phyloP scores from a whole-genome alignment of 257 asterid genomes.

The Solanum verrucosum region DNA sequence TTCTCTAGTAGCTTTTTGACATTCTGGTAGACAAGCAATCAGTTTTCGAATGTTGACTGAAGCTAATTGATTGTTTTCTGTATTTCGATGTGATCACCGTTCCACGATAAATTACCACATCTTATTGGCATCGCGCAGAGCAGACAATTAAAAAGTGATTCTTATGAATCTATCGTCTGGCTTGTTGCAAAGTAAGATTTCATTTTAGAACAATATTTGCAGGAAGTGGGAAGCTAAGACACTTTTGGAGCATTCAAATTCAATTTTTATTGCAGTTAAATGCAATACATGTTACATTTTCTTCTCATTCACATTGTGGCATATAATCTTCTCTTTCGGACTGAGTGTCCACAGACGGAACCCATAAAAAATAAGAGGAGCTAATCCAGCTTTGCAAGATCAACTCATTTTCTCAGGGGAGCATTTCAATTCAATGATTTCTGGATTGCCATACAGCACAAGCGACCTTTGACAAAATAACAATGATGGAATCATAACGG shows the following conservation, averaged over 20 bases:
- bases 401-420: constrained; percentile 24
- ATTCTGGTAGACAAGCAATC: not conserved
- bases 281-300: not conserved
- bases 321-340: not conserved
- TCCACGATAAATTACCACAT: not conserved
- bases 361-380: constrained; percentile 23
- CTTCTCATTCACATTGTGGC: not conserved
- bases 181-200: not conserved
- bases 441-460: not conserved
- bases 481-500: constrained; percentile 27
- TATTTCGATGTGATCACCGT: not conserved
- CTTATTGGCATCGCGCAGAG: not conserved
- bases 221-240: not conserved
- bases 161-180: not conserved
- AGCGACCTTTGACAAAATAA: not conserved
- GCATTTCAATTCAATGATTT: constrained; percentile 6
- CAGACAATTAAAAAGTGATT: not conserved
- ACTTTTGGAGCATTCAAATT: not conserved
- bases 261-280: not conserved
- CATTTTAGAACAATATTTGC: not conserved
- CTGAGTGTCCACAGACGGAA: not conserved
- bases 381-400: constrained; percentile 18
- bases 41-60: not conserved
- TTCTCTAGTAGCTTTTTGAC: not conserved
- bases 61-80: not conserved